Evolutionary conservation across 495 filamentous ascomycete species (phyloP).

Genomic region (Neurospora sp.): DNA sequence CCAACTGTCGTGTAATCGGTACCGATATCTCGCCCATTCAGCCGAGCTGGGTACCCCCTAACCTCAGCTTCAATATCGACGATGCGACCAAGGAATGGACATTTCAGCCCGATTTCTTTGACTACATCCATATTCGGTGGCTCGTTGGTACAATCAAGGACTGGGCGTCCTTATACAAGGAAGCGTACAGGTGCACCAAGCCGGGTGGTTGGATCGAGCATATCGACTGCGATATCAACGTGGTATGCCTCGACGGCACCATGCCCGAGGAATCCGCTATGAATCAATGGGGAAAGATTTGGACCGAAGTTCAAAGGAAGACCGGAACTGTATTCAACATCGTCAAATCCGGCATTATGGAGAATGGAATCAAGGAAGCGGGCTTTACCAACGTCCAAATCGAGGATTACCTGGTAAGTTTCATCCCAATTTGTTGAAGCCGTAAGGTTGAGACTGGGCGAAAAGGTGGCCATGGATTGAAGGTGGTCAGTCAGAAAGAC

Average conservation of each 20-base stretch:
- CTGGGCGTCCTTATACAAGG: conserved; percentile 30
- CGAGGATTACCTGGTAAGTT: neutral
- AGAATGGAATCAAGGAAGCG: conserved; percentile 46
- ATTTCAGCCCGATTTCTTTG: conserved; percentile 35
- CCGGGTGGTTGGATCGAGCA: conserved; percentile 28
- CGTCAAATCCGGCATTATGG: conserved; percentile 29
- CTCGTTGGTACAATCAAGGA: conserved; percentile 38
- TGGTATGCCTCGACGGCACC: neutral
- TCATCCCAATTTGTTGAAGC: neutral
- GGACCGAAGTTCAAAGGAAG: neutral
- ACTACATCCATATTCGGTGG: conserved; percentile 47
- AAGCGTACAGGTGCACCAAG: conserved; percentile 21
- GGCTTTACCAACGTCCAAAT: conserved; percentile 43
- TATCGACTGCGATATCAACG: neutral
- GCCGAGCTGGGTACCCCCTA: conserved; percentile 33
- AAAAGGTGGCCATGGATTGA: neutral
- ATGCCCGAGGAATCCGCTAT: neutral
- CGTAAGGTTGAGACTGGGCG: neutral
- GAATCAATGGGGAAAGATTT: neutral
- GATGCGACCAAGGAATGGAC: conserved; percentile 41
- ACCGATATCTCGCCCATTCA: conserved; percentile 52
- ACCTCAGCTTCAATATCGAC: conserved; percentile 41
- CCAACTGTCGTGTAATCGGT: conserved; percentile 40
- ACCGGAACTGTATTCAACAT: conserved; percentile 3
- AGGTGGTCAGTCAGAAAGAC: neutral